Evolutionary conservation across 1,139 yeast species (phyloP).

Genomic region (Sugiyamaella grinbergsii): DNA sequence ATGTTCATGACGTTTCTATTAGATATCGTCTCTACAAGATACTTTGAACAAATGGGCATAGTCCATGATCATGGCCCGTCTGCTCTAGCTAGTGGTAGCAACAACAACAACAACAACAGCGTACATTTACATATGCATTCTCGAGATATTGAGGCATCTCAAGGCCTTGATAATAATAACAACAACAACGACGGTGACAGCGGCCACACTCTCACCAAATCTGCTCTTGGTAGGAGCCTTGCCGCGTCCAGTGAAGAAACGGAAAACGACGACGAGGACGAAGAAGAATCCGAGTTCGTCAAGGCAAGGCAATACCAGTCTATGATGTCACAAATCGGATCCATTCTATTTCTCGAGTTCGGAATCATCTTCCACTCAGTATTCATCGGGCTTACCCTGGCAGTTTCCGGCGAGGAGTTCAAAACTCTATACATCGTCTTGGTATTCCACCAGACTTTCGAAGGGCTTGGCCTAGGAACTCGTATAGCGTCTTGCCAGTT

Average conservation of each 20-base stretch:
- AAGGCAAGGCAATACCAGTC: constrained; percentile 4
- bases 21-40: constrained; percentile 36
- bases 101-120: not conserved
- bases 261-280: not conserved
- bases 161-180: not conserved
- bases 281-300: constrained; percentile 1
- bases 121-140: not conserved
- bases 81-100: constrained; percentile 25
- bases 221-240: not conserved
- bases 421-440: constrained; percentile 74
- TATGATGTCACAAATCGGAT: constrained; percentile 45
- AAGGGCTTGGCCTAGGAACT: constrained; percentile 89
- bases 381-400: constrained; percentile 73
- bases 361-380: constrained; percentile 83
- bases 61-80: constrained; percentile 37
- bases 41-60: constrained; percentile 35
- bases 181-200: constrained; percentile 6
- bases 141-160: not conserved
- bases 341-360: constrained; percentile 69
- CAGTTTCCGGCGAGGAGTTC: constrained; percentile 75
- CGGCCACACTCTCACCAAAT: constrained; percentile 3
- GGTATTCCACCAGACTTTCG: constrained; percentile 89
- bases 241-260: too few relatives aligned
- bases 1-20: constrained; percentile 41
- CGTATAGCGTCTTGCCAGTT: constrained; percentile 75